Evolutionary conservation across 495 filamentous ascomycete species (phyloP), one percentile per base, ranked within the genome.

Genomic region (Poronia punctata): DNA sequence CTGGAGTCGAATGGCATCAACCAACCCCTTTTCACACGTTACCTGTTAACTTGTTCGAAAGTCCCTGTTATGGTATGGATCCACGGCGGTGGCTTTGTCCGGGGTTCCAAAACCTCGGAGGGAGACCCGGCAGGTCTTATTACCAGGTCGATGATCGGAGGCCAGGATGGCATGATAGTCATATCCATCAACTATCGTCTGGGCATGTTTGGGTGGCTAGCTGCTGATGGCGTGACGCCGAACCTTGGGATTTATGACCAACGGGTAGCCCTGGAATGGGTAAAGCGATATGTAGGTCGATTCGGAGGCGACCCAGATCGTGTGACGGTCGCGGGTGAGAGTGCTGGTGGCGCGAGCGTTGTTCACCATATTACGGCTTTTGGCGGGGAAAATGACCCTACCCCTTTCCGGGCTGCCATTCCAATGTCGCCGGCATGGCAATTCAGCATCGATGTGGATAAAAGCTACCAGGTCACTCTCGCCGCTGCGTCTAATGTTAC

Each of bases 191-290:
- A 81, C 35, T 81, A 83, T 46, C 70, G 76, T 4, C 57, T 80
- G 5, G 79, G 79, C 14, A 71, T 75, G 3, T 83, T 83, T 51
- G 83, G 83, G 4, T 86, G 71, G 61, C 63, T 80, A 2, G 61
- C 67, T 1, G 10, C 19, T 16, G 49, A 67, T 21, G 65, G 70
- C 40, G 71, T 74, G 0, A 68, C 60, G 7, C 63, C 72, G 4
- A 86, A 86, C 48, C 67, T 71, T 3, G 83, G 76, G 1, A 62
- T 86, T 1, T 60, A 67, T 16, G 83, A 86, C 46, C 82, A 85
- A 45, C 67, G 72, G 0, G 53, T 78, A 18, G 82, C 78, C 4
- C 59, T 86, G 9, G 56, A 81, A 23, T 86, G 83, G 83, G 67
- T 86, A 7, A 70, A 81, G 44, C 60, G 71, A 36, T 65, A 84